Base-by-base conservation (phyloP, 495 filamentous ascomycete genomes). In the Podospora pseudopauciseta region DNA sequence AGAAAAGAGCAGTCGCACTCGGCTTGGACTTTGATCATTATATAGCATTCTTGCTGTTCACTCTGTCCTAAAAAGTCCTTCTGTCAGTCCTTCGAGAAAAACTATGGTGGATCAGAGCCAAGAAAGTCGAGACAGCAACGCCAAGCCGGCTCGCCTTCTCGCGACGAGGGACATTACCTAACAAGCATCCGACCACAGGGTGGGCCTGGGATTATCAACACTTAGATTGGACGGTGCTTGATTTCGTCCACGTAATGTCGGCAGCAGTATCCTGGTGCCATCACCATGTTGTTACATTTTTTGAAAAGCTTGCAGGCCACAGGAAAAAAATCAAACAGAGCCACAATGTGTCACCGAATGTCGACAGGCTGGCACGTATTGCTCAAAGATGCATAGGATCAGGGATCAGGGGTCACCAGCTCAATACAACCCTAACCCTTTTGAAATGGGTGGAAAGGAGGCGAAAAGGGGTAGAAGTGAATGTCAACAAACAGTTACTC, bases 181-280 rank as follows among this genome's bases (percentile, higher is more conserved):
- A 58, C 55, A 26, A 19, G 23, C 55, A 26, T 20, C 55, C n/a
- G 23, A 58, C n/a, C 55, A 26, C 23, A 19, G n/a, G 55, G 55
- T 49, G 55, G 55, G 23, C 55, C n/a, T 58, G 55, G n/a, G 6
- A 20, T 58, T 58, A 20, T 58, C 55, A 26, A 19, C 55, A 15
- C 18, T 26, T 58, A 26, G 55, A 58, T 58, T 58, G 55, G 55
- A 19, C 23, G 5, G 55, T 26, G 55, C 23, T 15, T 58, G n/a
- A 18, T 58, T 58, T 58, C 55, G 15, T 26, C 23, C 55, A 58
- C 55, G 55, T 58, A 58, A 58, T 58, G n/a, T 58, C 55, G 11
- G 55, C 55, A 58, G 55, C 55, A 58, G 55, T 2, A 58, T 58
- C 55, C 55, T 58, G n/a, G n/a, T 11, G 23, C 19, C 55, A 19